Evolutionary conservation across 2,329 filamentous ascomycete genomes (phyloP), one percentile per base, ranked within the genome.

Genomic region (Neoscytalidium dimidiatum): DNA sequence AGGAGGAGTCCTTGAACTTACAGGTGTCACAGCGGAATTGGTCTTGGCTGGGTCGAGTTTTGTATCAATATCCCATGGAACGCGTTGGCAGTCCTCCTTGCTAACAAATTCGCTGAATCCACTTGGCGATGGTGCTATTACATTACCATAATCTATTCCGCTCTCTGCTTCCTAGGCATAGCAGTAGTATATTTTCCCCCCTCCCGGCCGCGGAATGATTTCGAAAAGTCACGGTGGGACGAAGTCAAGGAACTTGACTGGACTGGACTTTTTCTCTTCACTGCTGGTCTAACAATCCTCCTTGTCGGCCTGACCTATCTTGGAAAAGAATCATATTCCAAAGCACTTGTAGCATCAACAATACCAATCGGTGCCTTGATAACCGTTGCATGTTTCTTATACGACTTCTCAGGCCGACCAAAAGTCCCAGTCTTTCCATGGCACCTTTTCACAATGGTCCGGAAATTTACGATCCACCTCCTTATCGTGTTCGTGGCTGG

Each of bases 161-260:
- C 72, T 14, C 66, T 81, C 26, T 73, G 78, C 9, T 68, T 81
- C 1, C 68, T 75, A 1, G 73, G 82, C 3, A 83, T 79, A 64
- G 72, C 73, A 33, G 74, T 81, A 66, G 79, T 81, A 61, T 85
- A 84, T 71, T 78, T 79, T 66, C 83, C 81, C 33, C 82, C 83
- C 0, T 78, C 76, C 11, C 83, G 78, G 70, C 69, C 75, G 23
- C 78, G 80, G 17, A 67, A 67, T 4, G 69, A 69, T 53, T 58
- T 58, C 35, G 66, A 66, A 19, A 71, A 71, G 56, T 69, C 68
- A 8, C 73, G 72, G 41, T 67, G 75, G 64, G 71, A 71, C 31
- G 62, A 74, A 56, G 67, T 74, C 43, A 73, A 72, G 64, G 70
- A 69, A 8, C 74, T 85, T 17, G 84, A 83, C 67, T 83, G 80